phyloP scores from a whole-genome alignment of 2,329 filamentous ascomycete species.

The Claviceps citrina region DNA sequence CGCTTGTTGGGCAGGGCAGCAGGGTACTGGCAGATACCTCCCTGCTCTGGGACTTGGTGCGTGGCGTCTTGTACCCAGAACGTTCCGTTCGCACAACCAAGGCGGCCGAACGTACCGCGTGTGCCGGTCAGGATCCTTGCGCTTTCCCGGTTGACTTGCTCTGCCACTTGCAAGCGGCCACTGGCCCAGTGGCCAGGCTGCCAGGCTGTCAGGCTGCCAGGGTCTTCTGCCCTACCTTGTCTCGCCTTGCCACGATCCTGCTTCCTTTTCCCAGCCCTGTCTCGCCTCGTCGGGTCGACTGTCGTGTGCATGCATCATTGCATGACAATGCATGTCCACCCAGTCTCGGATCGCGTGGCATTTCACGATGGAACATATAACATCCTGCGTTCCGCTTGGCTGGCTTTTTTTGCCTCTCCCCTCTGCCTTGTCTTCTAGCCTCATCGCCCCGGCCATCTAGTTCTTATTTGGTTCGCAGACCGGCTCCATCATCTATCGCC shows the following conservation, averaged over 20 bases:
- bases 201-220: not conserved
- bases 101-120: not conserved
- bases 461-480: not conserved
- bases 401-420: too few relatives aligned
- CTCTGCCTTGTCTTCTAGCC: not conserved
- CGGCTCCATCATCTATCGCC: not conserved
- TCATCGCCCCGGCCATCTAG: not conserved
- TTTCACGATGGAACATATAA: constrained; percentile 6
- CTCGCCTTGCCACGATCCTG: not conserved
- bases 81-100: too few relatives aligned
- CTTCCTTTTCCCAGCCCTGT: not conserved
- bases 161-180: too few relatives aligned
- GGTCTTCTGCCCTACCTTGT: not conserved
- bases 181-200: too few relatives aligned
- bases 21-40: not conserved
- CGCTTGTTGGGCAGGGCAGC: not conserved
- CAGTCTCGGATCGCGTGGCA: not conserved
- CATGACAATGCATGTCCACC: not conserved
- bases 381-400: constrained; percentile 1
- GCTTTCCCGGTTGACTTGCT: too few relatives aligned
- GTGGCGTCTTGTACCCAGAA: too few relatives aligned
- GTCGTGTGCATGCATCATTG: not conserved
- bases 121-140: not conserved
- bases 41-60: too few relatives aligned
- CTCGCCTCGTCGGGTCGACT: not conserved